phyloP scores from a whole-genome alignment of 1,284 basidiomycete genomes.

The Leccinum fallax region DNA sequence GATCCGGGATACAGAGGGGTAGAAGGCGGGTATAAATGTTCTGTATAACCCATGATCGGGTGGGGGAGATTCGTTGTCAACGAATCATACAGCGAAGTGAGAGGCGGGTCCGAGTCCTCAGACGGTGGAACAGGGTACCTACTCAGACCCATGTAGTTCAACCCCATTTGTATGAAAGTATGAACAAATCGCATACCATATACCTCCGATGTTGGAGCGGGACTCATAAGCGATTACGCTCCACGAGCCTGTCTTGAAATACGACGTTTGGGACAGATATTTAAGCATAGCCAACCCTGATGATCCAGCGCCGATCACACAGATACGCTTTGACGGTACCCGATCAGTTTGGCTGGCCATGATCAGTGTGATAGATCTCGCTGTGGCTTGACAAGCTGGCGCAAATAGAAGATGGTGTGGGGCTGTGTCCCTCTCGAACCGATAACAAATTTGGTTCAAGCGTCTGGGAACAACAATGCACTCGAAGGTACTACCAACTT shows the following conservation, averaged over 20 bases:
- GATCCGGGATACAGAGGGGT: constrained; percentile 70
- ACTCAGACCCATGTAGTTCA: constrained; percentile 3
- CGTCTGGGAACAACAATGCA: no score
- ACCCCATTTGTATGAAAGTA: background rate
- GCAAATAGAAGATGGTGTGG: background rate
- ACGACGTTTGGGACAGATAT: constrained; percentile 55
- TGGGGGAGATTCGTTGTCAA: constrained; percentile 78
- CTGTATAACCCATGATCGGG: constrained; percentile 68
- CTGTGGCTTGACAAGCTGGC: no score
- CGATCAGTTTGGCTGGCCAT: constrained; percentile 14
- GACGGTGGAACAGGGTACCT: constrained; percentile 60
- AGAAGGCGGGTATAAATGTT: constrained; percentile 64
- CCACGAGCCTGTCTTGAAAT: constrained; percentile 63
- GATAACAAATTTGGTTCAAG: background rate
- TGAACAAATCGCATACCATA: constrained; percentile 54
- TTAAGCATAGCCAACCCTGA: constrained; percentile 69
- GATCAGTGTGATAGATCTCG: background rate
- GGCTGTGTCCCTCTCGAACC: background rate
- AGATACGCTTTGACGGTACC: constrained; percentile 46
- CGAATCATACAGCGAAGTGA: constrained; percentile 73
- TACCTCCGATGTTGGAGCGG: constrained; percentile 65
- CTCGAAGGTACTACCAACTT: no score
- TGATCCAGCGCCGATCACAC: constrained; percentile 70
- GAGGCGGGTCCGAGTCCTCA: constrained; percentile 46
- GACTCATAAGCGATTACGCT: constrained; percentile 59